Evolutionary conservation across 2,329 filamentous ascomycete genomes (phyloP).

Genomic region (Samsoniella hepiali): DNA sequence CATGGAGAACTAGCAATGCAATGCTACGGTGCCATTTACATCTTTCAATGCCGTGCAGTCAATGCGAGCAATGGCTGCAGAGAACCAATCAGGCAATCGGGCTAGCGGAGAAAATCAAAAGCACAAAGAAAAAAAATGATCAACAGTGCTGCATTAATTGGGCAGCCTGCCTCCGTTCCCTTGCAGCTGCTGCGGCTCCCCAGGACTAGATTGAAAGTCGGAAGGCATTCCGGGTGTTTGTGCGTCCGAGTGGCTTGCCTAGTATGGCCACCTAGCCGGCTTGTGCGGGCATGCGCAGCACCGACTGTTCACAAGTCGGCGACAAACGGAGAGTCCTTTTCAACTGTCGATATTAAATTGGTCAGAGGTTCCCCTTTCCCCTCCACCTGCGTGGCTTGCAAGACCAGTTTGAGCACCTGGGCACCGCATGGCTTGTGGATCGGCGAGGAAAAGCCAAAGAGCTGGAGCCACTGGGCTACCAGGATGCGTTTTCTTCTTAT

Average conservation of each 20-base stretch:
- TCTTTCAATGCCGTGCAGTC: neutral
- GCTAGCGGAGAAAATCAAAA: neutral
- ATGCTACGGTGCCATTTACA: neutral
- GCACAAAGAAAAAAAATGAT: neutral
- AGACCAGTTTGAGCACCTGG: neutral
- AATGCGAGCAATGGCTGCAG: constrained; percentile 2
- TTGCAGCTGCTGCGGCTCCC: neutral
- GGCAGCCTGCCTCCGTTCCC: neutral
- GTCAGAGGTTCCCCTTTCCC: neutral
- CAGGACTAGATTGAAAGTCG: neutral
- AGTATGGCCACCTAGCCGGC: neutral
- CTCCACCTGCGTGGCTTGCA: constrained; percentile 9
- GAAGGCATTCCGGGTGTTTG: constrained; percentile 1
- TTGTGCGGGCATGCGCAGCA: neutral
- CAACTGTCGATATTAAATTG: neutral
- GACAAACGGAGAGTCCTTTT: neutral
- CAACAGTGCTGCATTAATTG: neutral
- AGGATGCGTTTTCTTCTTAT: neutral
- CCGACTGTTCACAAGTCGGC: neutral
- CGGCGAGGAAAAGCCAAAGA: neutral
- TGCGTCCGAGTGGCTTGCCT: constrained; percentile 6
- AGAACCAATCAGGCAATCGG: neutral
- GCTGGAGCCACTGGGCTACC: too few species aligned
- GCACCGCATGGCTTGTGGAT: constrained; percentile 10
- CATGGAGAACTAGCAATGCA: neutral